Base-by-base conservation (phyloP, 2,329 filamentous ascomycete genomes). In the Aspergillus oerlinghausenensis region DNA sequence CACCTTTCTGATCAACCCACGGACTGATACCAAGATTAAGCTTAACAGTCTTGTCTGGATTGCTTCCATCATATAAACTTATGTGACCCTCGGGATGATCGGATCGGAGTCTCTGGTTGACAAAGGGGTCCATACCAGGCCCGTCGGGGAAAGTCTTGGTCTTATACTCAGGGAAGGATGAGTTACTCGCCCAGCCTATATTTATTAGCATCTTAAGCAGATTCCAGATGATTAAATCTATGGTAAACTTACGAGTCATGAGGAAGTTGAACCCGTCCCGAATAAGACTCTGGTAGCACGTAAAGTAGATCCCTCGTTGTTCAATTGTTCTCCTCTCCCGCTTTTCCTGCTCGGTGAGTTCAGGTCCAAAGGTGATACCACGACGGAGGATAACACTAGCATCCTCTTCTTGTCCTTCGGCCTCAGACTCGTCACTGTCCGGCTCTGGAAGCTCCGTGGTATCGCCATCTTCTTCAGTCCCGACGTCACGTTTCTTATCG, bases 231-330 rank as follows among this genome's bases (percentile, higher is more conserved):
- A 10, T 10, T 43, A 25, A 21, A 38, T 26, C 6, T 19, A 3
- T 17, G 11, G 26, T n/a, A 50, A 45, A 42, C 64, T 63, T 56
- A 66, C 63, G 64, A 21, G 56, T 67, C 23, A 54, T 63, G 3
- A 67, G 52, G 60, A 79, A 78, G 26, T 66, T 65, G 50, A 67
- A 68, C 0, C 77, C 77, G 29, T 75, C 65, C 6, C 54, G 57
- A 23, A 80, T 68, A 49, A 73, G 70, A 57, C 73, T 75, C 62
- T 80, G 78, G 57, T 80, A 80, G 60, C 75, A 78, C 3, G 68
- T 68, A 54, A 80, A 80, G 17, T 79, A 64, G 9, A 80, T 65
- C 0, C 78, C 78, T 9, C 78, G 73, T n/a, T 78, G 73, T 1
- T 70, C 57, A 14, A 63, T 61, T 5, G 68, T 68, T 25, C 65